Evolutionary conservation across 2,329 filamentous ascomycete genomes (phyloP).

Genomic region (Aspergillus novoparasiticus): DNA sequence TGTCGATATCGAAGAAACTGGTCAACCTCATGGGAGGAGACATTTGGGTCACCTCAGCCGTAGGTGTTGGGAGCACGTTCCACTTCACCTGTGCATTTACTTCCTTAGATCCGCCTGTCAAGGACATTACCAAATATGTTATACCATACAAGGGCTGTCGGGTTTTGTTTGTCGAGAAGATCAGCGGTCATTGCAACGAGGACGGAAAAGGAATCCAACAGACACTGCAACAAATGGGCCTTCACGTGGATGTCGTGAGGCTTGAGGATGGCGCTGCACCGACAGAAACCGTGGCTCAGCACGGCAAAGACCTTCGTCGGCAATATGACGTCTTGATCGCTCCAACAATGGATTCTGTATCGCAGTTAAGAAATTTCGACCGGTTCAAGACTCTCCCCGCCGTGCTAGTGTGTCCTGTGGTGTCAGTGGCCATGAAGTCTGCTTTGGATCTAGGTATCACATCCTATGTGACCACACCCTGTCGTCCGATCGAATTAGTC

Average conservation of each 20-base stretch:
- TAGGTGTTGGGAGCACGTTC: constrained; percentile 89
- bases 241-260: constrained; percentile 80
- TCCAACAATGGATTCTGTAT: constrained; percentile 86
- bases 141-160: constrained; percentile 90
- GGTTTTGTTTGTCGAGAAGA: constrained; percentile 80
- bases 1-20: constrained; percentile 92
- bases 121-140: constrained; percentile 73
- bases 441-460: constrained; percentile 93
- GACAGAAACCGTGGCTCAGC: constrained; percentile 54
- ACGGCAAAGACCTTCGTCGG: constrained; percentile 52
- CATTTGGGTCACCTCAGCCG: constrained; percentile 92
- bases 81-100: constrained; percentile 94
- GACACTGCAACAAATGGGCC: constrained; percentile 76
- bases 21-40: constrained; percentile 96
- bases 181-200: constrained; percentile 71
- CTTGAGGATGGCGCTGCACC: constrained; percentile 69
- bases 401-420: constrained; percentile 83
- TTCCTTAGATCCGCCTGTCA: constrained; percentile 76
- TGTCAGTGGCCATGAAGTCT: constrained; percentile 90
- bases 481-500: constrained; percentile 87
- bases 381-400: constrained; percentile 98
- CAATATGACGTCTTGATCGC: constrained; percentile 95
- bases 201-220: constrained; percentile 71
- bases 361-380: constrained; percentile 79
- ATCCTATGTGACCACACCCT: constrained; percentile 99